These are phyloP conservation scores for Selaginella moellendorffii DNA, from an alignment of 75 land plant genomes.

Conservation along the genomic window DNA sequence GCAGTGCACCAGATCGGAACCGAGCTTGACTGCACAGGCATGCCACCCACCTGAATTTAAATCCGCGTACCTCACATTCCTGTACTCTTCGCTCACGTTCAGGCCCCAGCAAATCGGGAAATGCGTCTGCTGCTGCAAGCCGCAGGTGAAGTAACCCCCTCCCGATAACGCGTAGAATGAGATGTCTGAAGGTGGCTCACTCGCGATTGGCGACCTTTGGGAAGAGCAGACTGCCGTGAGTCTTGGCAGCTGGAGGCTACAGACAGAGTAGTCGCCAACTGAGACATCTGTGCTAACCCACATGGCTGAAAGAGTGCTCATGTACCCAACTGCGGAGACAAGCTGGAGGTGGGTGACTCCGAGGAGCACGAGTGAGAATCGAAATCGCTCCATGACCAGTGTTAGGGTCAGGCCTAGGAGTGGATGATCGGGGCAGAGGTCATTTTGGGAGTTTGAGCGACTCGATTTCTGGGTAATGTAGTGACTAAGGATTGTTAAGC, in stretches of 20 bases:
- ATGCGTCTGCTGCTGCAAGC: neutral
- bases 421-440: no score
- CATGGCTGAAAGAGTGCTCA: conserved; percentile 9
- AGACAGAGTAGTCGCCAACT: neutral
- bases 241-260: conserved; percentile 1
- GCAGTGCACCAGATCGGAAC: neutral
- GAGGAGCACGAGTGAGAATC: no score
- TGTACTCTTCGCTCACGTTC: neutral
- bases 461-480: no score
- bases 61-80: neutral
- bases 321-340: conserved; percentile 11
- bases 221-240: conserved; percentile 1
- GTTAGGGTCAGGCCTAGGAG: no score
- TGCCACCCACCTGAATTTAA: conserved; percentile 8
- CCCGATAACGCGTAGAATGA: conserved; percentile 9
- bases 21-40: neutral
- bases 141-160: neutral
- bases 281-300: conserved; percentile 7
- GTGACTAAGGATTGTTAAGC: no score
- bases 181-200: neutral
- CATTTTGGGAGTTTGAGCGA: no score
- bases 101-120: neutral
- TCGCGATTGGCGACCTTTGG: neutral
- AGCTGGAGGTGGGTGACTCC: no score
- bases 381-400: no score